Base-by-base conservation (phyloP, 116 monocot genomes). In the Phalaenopsis hybrid region DNA sequence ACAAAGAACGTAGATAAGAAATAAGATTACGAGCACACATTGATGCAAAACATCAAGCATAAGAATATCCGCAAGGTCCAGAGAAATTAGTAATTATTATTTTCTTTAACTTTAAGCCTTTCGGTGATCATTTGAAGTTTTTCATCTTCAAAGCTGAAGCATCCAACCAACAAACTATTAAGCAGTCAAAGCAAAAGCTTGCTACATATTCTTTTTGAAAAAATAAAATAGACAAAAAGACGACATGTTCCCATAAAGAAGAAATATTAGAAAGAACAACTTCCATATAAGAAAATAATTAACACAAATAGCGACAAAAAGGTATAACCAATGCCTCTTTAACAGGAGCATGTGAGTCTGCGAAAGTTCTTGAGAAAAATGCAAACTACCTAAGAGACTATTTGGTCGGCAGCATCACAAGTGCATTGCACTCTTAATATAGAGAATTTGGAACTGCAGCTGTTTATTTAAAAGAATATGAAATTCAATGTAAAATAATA, bases 1-100 rank as follows among this genome's bases (percentile, higher is more conserved):
- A 74, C 72, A 48, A 69, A 78, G 12, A 75, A 77, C 57, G 28
- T 28, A 49, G 12, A 72, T 48, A 46, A 49, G 74, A 69, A 43
- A 52, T 8, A 50, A 81, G 57, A 76, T 8, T 51, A 44, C 31
- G 23, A 59, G 74, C 5, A 79, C 16, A 16, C 45, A n/a, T 46
- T 45, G 45, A 75, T 73, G 73, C 37, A 73, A 41, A 73, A 23
- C 41, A 41, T 73, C 41, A 5, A 73, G 41, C 15, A 4, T 73
- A 37, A 65, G 65, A 65, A 65, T 65, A 65, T 65, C 65, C 15
- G 15, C 41, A 72, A 72, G 72, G 72, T 72, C 15, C 3, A 72
- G 15, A 10, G 5, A 72, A 72, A 12, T 5, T 13, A 34, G 37
- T 72, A 70, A 6, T 31, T 1, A 34, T 13, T 21, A 7, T 37